Percentiles rank a stretch among this genome's conserved stretches.
Evolutionary conservation across 179 eudicot genomes (phyloP).

Genomic region (Silene noctiflora): DNA sequence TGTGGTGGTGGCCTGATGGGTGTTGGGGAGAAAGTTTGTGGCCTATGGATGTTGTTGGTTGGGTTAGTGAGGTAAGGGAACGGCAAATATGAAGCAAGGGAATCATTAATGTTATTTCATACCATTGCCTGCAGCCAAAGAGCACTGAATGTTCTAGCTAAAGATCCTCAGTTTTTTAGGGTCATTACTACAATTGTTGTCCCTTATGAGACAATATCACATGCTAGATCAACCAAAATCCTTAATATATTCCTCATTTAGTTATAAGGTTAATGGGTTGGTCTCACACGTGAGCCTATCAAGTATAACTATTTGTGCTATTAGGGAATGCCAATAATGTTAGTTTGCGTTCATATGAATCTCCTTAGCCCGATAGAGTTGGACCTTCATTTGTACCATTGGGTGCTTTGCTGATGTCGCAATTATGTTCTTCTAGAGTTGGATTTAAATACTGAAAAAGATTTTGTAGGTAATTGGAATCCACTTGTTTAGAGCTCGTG

Average conservation of each 20-base stretch:
- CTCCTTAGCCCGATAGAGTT: background rate
- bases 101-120: too few species aligned
- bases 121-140: too few species aligned
- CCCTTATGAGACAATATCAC: background rate
- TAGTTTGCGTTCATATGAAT: background rate
- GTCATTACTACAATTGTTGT: background rate
- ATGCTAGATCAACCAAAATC: background rate
- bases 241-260: background rate
- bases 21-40: too few species aligned
- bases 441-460: background rate
- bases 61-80: too few species aligned
- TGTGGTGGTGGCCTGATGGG: too few species aligned
- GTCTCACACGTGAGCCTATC: too few species aligned
- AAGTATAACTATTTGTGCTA: too few species aligned
- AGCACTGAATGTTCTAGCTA: background rate
- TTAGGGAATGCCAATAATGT: background rate
- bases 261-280: background rate
- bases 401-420: background rate
- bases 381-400: background rate
- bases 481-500: background rate
- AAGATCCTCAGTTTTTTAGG: background rate
- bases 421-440: slow-evolving; percentile 1
- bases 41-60: too few species aligned
- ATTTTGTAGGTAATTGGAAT: background rate
- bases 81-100: too few species aligned